These are phyloP conservation scores for Borovskyia barvae DNA, from an alignment of 208 protist species.

Conservation along the genomic window DNA sequence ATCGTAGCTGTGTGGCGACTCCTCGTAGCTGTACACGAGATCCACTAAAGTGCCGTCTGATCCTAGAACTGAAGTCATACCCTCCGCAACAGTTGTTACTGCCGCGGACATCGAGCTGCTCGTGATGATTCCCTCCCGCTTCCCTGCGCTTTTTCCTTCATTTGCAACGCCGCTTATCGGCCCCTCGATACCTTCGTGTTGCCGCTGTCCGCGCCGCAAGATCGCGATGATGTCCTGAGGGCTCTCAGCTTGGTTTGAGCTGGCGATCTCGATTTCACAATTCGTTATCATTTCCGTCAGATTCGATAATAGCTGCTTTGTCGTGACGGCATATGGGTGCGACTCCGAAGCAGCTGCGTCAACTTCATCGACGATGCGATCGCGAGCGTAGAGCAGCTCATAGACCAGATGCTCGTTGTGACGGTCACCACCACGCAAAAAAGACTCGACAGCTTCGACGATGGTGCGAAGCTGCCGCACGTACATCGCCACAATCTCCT, in stretches of 20 bases:
- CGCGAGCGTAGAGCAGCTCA: constrained; percentile 65
- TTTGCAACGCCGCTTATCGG: background rate
- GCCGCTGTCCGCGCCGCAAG: constrained; percentile 21
- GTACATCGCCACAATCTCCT: constrained; percentile 43
- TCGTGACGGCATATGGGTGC: background rate
- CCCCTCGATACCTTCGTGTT: background rate
- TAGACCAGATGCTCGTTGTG: constrained; percentile 76
- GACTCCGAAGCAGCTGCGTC: constrained; percentile 3
- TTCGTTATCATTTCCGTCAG: constrained; percentile 21
- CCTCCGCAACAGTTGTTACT: background rate
- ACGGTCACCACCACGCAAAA: constrained; percentile 46
- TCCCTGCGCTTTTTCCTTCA: background rate
- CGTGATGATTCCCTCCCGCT: background rate
- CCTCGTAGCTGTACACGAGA: constrained; percentile 73
- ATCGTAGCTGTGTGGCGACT: constrained; percentile 73
- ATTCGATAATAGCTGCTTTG: constrained; percentile 23
- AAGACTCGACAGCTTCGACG: constrained; percentile 54
- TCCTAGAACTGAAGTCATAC: background rate
- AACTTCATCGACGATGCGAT: constrained; percentile 31
- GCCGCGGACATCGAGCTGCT: background rate
- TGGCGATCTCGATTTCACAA: constrained; percentile 57
- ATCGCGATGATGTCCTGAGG: constrained; percentile 36
- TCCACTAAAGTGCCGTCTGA: constrained; percentile 20
- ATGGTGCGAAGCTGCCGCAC: constrained; percentile 51
- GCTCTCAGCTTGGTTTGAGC: constrained; percentile 20